A percentile compares a stretch with the other conserved stretches of the same genome.
Conservation (phyloP, 345 rosid species). For the Bruguiera parviflora region DNA sequence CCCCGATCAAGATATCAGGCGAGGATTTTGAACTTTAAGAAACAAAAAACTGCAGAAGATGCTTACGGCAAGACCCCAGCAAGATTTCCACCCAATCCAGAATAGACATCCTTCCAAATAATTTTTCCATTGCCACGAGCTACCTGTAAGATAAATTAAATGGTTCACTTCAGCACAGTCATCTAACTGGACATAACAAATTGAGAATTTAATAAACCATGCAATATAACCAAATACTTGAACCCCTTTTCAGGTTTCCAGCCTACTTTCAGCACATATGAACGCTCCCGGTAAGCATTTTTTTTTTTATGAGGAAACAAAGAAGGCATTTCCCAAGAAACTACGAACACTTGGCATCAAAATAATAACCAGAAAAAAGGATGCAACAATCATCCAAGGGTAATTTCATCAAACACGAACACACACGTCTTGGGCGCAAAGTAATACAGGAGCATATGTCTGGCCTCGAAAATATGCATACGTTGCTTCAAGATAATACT, state of each 20-base stretch:
- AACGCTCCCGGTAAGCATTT: not conserved
- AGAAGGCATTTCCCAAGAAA: not conserved
- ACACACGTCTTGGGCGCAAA: not conserved
- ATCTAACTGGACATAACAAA: not conserved
- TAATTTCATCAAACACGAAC: too few species aligned
- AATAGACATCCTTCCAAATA: slow-evolving; percentile 78
- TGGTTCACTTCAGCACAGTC: not conserved
- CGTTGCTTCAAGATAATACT: not conserved
- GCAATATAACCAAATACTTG: not conserved
- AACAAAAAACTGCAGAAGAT: slow-evolving; percentile 5
- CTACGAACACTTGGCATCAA: not conserved
- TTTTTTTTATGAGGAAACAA: not conserved
- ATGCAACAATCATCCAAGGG: too few species aligned
- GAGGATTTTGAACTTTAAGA: not conserved
- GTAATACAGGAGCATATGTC: not conserved
- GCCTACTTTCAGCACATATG: not conserved
- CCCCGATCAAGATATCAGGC: not conserved
- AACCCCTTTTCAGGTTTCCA: not conserved
- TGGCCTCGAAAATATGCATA: not conserved
- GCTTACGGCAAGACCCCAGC: slow-evolving; percentile 96
- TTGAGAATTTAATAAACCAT: not conserved
- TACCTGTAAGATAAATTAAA: slow-evolving; percentile 40
- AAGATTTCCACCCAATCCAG: slow-evolving; percentile 90
- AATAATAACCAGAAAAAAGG: not conserved
- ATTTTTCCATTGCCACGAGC: slow-evolving; percentile 88